Base-by-base conservation (phyloP, 371 early-diverging fungal genomes). In the Mucor velutinosus region DNA sequence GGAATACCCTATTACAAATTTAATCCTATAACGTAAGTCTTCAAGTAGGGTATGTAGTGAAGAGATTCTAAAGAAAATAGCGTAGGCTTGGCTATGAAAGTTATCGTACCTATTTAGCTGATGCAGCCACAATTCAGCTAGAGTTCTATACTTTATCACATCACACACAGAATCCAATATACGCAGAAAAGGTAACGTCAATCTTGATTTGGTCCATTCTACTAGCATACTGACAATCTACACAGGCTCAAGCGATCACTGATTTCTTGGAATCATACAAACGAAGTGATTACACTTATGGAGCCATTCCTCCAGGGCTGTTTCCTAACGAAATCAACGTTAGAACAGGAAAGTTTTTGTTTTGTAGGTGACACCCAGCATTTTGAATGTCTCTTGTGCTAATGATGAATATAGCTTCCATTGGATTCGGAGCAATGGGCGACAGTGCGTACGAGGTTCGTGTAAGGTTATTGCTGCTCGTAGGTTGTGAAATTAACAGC, bases 111-210 rank as follows among this genome's bases (percentile, higher is more conserved):
- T 67, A 74, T 12, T 58, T 95, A 17, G 96, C 97, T 4, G 96
- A 96, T 60, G 87, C 92, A 14, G 95, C 95, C 5, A 90, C 95
- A 0, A 71, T 97, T 29, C 85, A 95, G 60, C 72, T 98, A 45
- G 98, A 98, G 76, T 94, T 94, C 70, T 86, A 90, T 30, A 79
- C 88, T 25, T 80, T 97, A 39, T 85, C 90, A 4, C 72, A 86
- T 33, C 79, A 95, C 30, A 92, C 94, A 1, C 84, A 86, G 0
- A 80, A 93, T 58, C 77, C 82, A 12, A 59, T 76, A 5, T 93
- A 86, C 71, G 80, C 84, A 14, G 63, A 85, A 63, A 86, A 80
- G 79, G 89, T 82, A 78, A 56, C 2, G 12, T 45, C 5, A 3
- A 3, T 7, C 3, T 47, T 8, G 11, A 21, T 19, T 11, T 10